A percentile compares a stretch with the other conserved stretches of the same genome.
phyloP scores from a whole-genome alignment of 768 basidiomycete genomes.

The Lentinula aciculospora region DNA sequence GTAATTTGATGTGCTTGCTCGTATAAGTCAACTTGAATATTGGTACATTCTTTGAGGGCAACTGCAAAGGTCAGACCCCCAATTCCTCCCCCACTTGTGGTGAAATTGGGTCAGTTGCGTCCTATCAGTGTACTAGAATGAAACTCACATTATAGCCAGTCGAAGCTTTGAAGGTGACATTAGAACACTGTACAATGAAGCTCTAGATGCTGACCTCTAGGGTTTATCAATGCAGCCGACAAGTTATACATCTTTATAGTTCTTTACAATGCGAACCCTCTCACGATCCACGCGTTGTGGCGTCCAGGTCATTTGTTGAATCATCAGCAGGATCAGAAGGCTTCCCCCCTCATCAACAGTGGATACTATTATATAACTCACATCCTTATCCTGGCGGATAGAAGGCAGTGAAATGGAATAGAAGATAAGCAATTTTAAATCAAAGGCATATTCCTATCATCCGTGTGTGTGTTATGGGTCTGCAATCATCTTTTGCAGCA shows the following conservation, averaged over 20 bases:
- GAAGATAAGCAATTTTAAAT: too few relatives aligned
- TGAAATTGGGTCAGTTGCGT: background rate
- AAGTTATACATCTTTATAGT: background rate
- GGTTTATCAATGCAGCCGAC: too few relatives aligned
- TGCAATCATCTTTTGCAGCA: too few relatives aligned
- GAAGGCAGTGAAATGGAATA: too few relatives aligned
- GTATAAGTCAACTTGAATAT: slow-evolving; percentile 31
- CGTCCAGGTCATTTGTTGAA: background rate
- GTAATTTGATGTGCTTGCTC: slow-evolving; percentile 33
- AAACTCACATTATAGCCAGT: slow-evolving; percentile 13
- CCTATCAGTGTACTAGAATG: background rate
- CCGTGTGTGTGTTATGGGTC: too few relatives aligned
- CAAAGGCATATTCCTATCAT: too few relatives aligned
- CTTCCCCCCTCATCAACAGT: too few relatives aligned
- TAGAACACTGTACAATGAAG: background rate
- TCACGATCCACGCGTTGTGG: too few relatives aligned
- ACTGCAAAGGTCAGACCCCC: slow-evolving; percentile 32
- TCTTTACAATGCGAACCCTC: background rate
- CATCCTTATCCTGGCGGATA: too few relatives aligned
- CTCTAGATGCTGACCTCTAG: background rate
- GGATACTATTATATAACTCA: too few relatives aligned
- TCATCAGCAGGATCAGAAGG: too few relatives aligned
- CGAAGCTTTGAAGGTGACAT: background rate
- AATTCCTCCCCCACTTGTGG: slow-evolving; percentile 32
- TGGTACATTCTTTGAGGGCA: slow-evolving; percentile 19